Conservation (phyloP, 257 asterid species). For the Paraleonurus japonicus region DNA sequence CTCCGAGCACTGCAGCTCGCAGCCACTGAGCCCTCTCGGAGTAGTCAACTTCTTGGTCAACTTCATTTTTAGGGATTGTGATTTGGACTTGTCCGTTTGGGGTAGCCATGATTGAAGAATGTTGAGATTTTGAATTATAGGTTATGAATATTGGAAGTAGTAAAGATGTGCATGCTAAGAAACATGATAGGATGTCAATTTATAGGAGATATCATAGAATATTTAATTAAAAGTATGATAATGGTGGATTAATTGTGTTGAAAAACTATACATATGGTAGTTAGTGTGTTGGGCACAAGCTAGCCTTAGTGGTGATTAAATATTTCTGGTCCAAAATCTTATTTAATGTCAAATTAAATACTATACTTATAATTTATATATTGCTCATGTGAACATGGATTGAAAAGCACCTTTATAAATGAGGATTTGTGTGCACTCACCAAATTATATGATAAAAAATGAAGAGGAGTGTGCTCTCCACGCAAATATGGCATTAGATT, state of each 20-base stretch:
- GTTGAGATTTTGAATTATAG: too few relatives aligned
- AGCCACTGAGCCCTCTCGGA: conserved; percentile 71
- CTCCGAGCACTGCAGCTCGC: conserved; percentile 70
- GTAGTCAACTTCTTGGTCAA: conserved; percentile 41
- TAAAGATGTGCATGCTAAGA: background rate
- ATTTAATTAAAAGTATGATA: too few relatives aligned
- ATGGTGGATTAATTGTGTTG: too few relatives aligned
- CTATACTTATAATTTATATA: background rate
- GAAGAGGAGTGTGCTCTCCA: conserved; percentile 59
- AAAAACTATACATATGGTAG: too few relatives aligned
- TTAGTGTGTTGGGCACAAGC: conserved; percentile 42
- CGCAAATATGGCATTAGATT: conserved; percentile 9
- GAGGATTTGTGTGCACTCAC: background rate
- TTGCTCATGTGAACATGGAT: too few relatives aligned
- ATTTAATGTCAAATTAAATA: too few relatives aligned
- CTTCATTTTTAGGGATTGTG: conserved; percentile 30
- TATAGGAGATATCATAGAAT: too few relatives aligned
- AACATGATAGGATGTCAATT: conserved; percentile 22
- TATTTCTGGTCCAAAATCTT: conserved; percentile 9
- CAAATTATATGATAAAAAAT: conserved; percentile 14
- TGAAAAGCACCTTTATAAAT: background rate
- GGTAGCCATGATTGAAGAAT: conserved; percentile 42
- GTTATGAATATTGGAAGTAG: too few relatives aligned
- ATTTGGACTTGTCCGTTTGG: conserved; percentile 40
- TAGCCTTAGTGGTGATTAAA: conserved; percentile 27